A percentile compares a stretch with the other conserved stretches of the same genome.
phyloP scores from a whole-genome alignment of 106 monocot species.

The Platanthera guangdongensis region DNA sequence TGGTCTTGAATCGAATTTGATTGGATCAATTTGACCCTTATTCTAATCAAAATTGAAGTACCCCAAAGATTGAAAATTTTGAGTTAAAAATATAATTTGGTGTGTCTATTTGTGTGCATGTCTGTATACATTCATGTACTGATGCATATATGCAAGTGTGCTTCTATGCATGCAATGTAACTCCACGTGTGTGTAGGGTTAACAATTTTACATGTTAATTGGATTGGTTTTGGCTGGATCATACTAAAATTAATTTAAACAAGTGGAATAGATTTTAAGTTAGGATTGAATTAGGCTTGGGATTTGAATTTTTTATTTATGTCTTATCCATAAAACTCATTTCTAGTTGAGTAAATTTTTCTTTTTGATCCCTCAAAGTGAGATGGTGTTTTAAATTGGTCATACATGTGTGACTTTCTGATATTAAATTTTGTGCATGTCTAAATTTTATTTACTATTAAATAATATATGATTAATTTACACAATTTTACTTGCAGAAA shows the following conservation, averaged over 20 bases:
- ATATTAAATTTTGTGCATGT: background rate
- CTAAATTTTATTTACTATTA: background rate
- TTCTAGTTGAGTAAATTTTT: background rate
- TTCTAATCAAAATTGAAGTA: background rate
- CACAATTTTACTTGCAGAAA: slow-evolving; percentile 21
- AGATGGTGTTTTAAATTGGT: background rate
- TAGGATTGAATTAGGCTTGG: background rate
- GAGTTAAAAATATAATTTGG: background rate
- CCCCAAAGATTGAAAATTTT: background rate
- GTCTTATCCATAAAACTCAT: background rate
- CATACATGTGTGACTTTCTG: background rate
- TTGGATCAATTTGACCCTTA: background rate
- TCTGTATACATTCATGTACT: background rate
- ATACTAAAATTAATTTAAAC: background rate
- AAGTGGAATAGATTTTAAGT: background rate
- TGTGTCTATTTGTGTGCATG: background rate
- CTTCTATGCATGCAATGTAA: background rate
- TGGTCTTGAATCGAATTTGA: background rate
- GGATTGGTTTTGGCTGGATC: background rate
- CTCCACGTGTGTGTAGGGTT: background rate
- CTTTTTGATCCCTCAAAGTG: background rate
- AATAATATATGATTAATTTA: background rate
- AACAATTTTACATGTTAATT: background rate
- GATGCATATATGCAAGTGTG: background rate
- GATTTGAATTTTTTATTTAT: background rate